phyloP scores from a whole-genome alignment of 352 stramenopile genomes.

The Saprolegnia parasitica region DNA sequence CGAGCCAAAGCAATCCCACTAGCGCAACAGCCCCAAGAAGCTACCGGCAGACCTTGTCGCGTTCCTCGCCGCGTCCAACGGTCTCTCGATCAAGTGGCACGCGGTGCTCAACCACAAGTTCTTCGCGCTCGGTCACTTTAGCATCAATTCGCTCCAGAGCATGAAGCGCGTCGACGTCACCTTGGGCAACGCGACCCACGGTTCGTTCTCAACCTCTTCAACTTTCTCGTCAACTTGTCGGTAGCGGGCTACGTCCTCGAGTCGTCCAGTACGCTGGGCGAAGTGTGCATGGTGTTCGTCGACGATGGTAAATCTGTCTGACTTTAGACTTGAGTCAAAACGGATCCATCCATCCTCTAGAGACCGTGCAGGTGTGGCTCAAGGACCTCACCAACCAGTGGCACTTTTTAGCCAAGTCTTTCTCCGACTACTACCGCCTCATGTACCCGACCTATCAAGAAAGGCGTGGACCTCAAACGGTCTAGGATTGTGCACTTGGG shows the following conservation, averaged over 20 bases:
- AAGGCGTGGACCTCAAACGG: neutral
- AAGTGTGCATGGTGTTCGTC: slow-evolving; percentile 33
- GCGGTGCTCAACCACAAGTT: slow-evolving; percentile 44
- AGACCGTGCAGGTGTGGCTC: slow-evolving; percentile 59
- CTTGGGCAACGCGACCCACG: slow-evolving; percentile 3
- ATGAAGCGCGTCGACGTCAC: slow-evolving; percentile 35
- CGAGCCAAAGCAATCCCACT: no score
- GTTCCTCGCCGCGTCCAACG: slow-evolving; percentile 66
- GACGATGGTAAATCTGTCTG: neutral
- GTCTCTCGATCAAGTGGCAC: slow-evolving; percentile 71
- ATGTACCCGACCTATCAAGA: slow-evolving; percentile 34
- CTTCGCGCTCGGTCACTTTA: slow-evolving; percentile 60
- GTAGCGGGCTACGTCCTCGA: slow-evolving; percentile 50
- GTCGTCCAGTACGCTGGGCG: slow-evolving; percentile 51
- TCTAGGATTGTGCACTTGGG: slow-evolving; percentile 52
- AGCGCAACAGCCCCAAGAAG: slow-evolving; percentile 54
- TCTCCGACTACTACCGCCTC: slow-evolving; percentile 77
- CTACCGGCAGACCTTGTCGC: slow-evolving; percentile 62
- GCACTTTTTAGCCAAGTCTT: slow-evolving; percentile 65
- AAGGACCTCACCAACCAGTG: slow-evolving; percentile 48
- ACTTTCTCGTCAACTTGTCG: neutral
- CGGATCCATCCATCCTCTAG: slow-evolving; percentile 29
- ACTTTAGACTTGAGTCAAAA: neutral
- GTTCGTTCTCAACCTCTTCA: neutral
- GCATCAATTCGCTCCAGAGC: slow-evolving; percentile 55